phyloP scores from a whole-genome alignment of 1,139 yeast genomes.

The Kodamaea alishanica region DNA sequence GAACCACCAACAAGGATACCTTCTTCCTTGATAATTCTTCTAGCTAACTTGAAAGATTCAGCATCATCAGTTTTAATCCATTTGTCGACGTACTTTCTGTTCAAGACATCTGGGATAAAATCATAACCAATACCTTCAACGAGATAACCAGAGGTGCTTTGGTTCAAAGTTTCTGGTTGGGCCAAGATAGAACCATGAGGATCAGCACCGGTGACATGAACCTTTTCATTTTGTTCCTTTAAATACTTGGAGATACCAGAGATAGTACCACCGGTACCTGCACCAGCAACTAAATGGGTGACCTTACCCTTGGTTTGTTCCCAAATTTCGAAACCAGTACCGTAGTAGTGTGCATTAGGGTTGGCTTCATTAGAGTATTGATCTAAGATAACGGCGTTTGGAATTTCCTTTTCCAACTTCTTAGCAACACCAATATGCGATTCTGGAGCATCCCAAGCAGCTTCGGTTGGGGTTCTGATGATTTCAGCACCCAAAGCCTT shows the following conservation, averaged over 20 bases:
- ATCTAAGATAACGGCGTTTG: slow-evolving; percentile 80
- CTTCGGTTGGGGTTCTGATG: slow-evolving; percentile 88
- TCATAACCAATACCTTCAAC: slow-evolving; percentile 94
- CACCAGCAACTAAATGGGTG: slow-evolving; percentile 81
- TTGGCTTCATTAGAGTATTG: slow-evolving; percentile 78
- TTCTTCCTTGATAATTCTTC: slow-evolving; percentile 81
- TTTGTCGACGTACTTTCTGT: slow-evolving; percentile 62
- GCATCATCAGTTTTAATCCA: slow-evolving; percentile 89
- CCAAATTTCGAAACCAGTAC: slow-evolving; percentile 87
- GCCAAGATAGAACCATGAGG: slow-evolving; percentile 88
- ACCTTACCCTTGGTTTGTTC: slow-evolving; percentile 73
- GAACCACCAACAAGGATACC: slow-evolving; percentile 89
- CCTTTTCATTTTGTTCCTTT: slow-evolving; percentile 64
- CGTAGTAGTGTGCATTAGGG: slow-evolving; percentile 80
- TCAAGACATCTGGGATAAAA: slow-evolving; percentile 78
- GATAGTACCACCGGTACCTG: slow-evolving; percentile 87
- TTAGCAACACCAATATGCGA: slow-evolving; percentile 88
- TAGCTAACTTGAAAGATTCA: slow-evolving; percentile 74
- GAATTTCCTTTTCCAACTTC: slow-evolving; percentile 77
- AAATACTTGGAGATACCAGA: slow-evolving; percentile 75
- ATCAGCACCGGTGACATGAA: slow-evolving; percentile 75
- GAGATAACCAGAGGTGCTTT: slow-evolving; percentile 58
- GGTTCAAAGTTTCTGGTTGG: slow-evolving; percentile 70
- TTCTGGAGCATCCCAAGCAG: slow-evolving; percentile 92
- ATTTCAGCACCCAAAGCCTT: slow-evolving; percentile 91